Evolutionary conservation across 768 basidiomycete species (phyloP), one percentile per base, ranked within the genome.

Genomic region (Suillus cothurnatus): DNA sequence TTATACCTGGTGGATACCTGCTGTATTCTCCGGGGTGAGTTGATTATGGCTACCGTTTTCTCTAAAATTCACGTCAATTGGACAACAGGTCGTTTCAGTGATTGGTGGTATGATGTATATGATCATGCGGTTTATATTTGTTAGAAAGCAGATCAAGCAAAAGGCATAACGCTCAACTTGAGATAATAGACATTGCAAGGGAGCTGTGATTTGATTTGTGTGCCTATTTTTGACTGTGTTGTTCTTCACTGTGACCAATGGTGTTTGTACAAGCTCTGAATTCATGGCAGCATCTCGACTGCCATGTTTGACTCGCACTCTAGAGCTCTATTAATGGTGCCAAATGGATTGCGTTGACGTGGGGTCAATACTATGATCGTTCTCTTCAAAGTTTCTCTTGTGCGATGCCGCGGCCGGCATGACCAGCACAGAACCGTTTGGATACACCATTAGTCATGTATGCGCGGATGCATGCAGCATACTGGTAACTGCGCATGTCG

Each of bases 1-100:
- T 6, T 87, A 83, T 69, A 72, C 81, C 5, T 89, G 88, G 88
- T 87, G 84, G 83, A 23, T 47, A 47, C 45, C 45, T 5, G 45
- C 45, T 14, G 45, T 47, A n/a, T 47, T 47, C 45, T 47, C 82
- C 26, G 86, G 83, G 52, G 76, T 80, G 69, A 32, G 74, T 69
- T 56, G 21, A 36, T 7, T 0, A 47, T 47, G n/a, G 3, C 34
- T 36, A 31, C 52, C 4, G 4, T 31, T 53, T 52, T 53, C 9
- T 31, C 28, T 28, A 19, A 19, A 19, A 31, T 14, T 56, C 55
- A 56, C 12, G 21, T 36, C 14, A 15, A 36, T 34, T 36, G 12
- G 14, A 56, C 15, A 12, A n/a, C 55, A 56, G 55, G 15, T 36
- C 3, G n/a, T 8, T 56, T 34, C 55, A 19, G n/a, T 56, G 21